A percentile compares a stretch with the other conserved stretches of the same genome.
These are phyloP conservation scores for Mucor piriformis DNA, from an alignment of 371 early-diverging fungal genomes.

Conservation along the genomic window DNA sequence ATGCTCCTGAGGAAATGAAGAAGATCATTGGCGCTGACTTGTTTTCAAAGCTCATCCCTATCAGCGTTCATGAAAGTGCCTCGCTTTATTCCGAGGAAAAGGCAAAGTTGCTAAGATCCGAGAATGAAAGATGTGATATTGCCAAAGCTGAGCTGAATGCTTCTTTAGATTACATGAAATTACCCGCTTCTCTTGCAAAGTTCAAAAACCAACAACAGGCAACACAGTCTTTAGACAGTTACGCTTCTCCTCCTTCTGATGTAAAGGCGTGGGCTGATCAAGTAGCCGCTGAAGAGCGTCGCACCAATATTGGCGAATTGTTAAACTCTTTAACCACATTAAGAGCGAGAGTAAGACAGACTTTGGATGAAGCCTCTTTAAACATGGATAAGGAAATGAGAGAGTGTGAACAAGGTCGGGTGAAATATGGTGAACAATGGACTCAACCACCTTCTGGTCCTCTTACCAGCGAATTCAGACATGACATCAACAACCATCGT, in stretches of 20 bases:
- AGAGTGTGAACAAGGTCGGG: conserved; percentile 79
- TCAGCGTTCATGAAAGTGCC: conserved; percentile 90
- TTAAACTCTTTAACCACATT: conserved; percentile 60
- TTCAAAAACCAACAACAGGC: conserved; percentile 65
- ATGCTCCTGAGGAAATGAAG: conserved; percentile 67
- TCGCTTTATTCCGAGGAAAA: conserved; percentile 95
- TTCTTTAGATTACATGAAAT: conserved; percentile 83
- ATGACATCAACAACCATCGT: conserved; percentile 79
- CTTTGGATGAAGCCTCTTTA: conserved; percentile 66
- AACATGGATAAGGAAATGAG: conserved; percentile 84
- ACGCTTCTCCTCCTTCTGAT: conserved; percentile 63
- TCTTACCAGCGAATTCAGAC: conserved; percentile 72
- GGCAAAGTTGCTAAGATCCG: conserved; percentile 84
- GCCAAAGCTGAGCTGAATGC: conserved; percentile 89
- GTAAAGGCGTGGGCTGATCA: conserved; percentile 66
- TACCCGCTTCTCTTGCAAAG: conserved; percentile 77
- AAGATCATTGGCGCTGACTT: conserved; percentile 84
- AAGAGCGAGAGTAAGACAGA: conserved; percentile 61
- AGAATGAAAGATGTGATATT: conserved; percentile 74
- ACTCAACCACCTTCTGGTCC: conserved; percentile 79
- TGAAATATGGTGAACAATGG: conserved; percentile 82
- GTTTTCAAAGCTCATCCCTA: conserved; percentile 85
- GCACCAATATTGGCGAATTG: conserved; percentile 54
- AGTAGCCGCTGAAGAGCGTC: conserved; percentile 55
- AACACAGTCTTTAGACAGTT: conserved; percentile 52